These are phyloP conservation scores for Suillus placidus DNA, from an alignment of 768 basidiomycete species.

Conservation along the genomic window DNA sequence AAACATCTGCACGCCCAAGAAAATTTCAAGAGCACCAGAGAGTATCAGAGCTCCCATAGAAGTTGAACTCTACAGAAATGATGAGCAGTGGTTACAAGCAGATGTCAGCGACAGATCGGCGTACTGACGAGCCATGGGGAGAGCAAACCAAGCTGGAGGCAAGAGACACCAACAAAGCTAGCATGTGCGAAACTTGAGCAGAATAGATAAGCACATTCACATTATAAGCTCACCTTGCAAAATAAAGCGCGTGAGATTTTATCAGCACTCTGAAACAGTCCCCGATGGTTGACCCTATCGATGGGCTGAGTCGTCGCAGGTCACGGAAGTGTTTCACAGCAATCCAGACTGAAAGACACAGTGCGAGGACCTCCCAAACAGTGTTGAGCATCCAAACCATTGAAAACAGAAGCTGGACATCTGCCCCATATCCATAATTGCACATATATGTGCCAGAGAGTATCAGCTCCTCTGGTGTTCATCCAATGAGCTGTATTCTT, in stretches of 20 bases:
- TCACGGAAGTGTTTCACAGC: background rate
- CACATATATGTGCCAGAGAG: background rate
- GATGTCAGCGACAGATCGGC: background rate
- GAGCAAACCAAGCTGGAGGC: too few species aligned
- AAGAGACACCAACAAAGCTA: too few species aligned
- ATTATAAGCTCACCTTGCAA: too few species aligned
- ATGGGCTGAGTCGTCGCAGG: too few species aligned
- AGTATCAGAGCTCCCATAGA: too few species aligned
- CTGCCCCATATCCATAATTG: background rate
- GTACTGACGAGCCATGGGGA: too few species aligned
- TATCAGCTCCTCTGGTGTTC: background rate
- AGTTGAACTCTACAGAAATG: background rate
- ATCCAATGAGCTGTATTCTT: background rate
- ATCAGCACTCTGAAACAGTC: too few species aligned
- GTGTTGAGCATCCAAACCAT: background rate
- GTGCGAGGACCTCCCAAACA: background rate
- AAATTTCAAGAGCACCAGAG: background rate
- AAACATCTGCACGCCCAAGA: background rate
- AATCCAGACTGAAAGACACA: background rate
- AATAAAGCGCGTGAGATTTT: too few species aligned
- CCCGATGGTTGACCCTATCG: too few species aligned
- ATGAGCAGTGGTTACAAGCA: background rate
- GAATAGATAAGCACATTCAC: too few species aligned
- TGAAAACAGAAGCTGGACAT: background rate
- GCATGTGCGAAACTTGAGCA: too few species aligned